Conservation (phyloP, 2,329 filamentous ascomycete genomes). For the Colletotrichum incanum region DNA sequence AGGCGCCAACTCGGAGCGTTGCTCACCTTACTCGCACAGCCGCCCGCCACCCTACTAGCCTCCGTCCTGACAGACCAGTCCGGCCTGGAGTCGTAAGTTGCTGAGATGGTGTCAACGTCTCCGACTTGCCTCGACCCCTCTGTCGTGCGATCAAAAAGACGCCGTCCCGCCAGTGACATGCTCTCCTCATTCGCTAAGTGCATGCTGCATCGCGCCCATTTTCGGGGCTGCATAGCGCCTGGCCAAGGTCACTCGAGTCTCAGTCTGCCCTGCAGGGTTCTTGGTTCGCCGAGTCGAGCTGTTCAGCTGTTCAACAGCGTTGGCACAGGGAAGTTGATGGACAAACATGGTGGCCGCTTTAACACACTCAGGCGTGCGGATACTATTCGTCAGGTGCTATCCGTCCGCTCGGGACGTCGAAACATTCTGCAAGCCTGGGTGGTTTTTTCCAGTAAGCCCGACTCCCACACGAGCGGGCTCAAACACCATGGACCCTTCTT, state of each 20-base stretch:
- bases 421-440: constrained; percentile 9
- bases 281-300: background rate
- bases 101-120: background rate
- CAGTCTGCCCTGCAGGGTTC: background rate
- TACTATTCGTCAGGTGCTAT: constrained; percentile 9
- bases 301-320: background rate
- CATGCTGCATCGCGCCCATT: background rate
- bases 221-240: constrained; percentile 8
- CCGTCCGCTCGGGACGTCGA: constrained; percentile 12
- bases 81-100: constrained; percentile 6
- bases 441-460: constrained; percentile 4
- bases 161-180: background rate
- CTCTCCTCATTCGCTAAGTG: background rate
- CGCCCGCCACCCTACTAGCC: constrained; percentile 5
- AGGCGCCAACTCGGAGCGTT: background rate
- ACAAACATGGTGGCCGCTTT: background rate
- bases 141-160: background rate
- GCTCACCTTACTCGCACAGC: background rate
- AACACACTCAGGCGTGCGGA: background rate
- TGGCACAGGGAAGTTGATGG: background rate
- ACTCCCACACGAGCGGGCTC: background rate
- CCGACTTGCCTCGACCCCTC: background rate
- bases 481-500: constrained; percentile 22
- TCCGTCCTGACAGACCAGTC: background rate
- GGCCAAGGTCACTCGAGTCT: background rate